Conservation (phyloP, 495 filamentous ascomycete species). For the Aspergillus saccharolyticus region DNA sequence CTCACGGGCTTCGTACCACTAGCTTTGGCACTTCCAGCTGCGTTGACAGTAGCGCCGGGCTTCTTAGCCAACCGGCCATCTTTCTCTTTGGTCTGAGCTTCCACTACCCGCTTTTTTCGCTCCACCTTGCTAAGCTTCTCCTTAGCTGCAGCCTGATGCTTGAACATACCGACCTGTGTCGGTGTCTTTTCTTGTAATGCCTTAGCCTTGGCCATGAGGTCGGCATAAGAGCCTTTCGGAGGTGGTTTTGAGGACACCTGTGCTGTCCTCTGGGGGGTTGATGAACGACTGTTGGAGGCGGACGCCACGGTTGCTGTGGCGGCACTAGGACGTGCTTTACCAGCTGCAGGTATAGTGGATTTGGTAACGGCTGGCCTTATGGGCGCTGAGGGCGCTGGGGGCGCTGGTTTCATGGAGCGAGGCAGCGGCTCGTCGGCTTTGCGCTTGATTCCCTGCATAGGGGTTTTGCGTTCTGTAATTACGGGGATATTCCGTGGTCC, state of each 20-base stretch:
- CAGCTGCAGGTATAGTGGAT: constrained; percentile 5
- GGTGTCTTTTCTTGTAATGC: constrained; percentile 33
- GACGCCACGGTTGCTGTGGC: constrained; percentile 18
- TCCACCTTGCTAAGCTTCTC: constrained; percentile 38
- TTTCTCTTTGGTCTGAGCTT: constrained; percentile 33
- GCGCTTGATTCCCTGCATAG: constrained; percentile 33
- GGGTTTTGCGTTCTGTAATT: constrained; percentile 14
- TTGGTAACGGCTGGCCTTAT: neutral
- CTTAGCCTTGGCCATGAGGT: constrained; percentile 39
- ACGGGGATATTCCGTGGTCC: constrained; percentile 10
- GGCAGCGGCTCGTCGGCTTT: constrained; percentile 41
- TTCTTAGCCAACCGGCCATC: constrained; percentile 26
- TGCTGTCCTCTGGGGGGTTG: constrained; percentile 18
- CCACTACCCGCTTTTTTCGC: constrained; percentile 34
- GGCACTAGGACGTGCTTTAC: constrained; percentile 19
- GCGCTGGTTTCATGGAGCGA: constrained; percentile 20
- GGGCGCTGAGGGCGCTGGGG: constrained; percentile 1
- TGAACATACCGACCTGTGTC: constrained; percentile 30
- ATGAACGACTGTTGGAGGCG: constrained; percentile 14
- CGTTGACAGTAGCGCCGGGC: constrained; percentile 16
- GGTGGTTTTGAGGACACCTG: constrained; percentile 32
- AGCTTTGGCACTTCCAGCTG: constrained; percentile 20
- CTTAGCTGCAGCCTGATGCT: constrained; percentile 34
- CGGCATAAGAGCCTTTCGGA: constrained; percentile 41
- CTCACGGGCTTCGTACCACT: constrained; percentile 13